Evolutionary conservation across 2,329 filamentous ascomycete genomes (phyloP), one percentile per base, ranked within the genome.

Genomic region (Diplodia sapinea): DNA sequence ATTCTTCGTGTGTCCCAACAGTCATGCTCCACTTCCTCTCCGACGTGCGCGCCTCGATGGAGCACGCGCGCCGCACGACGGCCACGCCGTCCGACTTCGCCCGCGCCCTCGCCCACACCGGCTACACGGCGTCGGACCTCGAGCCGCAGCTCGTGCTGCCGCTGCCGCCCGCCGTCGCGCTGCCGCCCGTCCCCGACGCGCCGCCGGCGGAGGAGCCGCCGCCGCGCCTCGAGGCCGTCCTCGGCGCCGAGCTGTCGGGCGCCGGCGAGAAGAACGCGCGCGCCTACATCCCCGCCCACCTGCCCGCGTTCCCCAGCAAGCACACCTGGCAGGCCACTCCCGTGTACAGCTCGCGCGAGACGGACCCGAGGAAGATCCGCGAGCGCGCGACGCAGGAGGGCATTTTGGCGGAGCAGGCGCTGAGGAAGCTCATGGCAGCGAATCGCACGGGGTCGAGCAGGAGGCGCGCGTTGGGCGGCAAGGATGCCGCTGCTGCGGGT

Each of bases 361-460:
- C 80, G 40, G 87, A 90, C 71, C 83, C 87, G 2, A 80, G 86
- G 47, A 84, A 82, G 70, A 86, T 89, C 56, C 79, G 87, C 47
- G 88, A 90, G 73, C 82, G 84, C 68, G 88, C 88, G 4, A 89
- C 87, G 3, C 84, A 89, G 72, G 88, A 91, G 74, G 88, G 88
- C 15, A 83, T 89, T 55, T 76, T 88, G 69, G 88, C 88, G 8
- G 88, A 90, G 74, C 86, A 89, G 72, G 88, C 88, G 23, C 76
- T 91, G 70, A 81, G 88, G 59, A 89, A 87, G 72, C 79, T 91
- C 31, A 82, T 83, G 70, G 79, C 79, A 1, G 81, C 80, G 38
- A 78, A 78, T 50, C 82, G 83, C 73, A 82, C 84, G 4, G 84
- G 85, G 31, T 8, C 68, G 70, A 70, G 47, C 77, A 78, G 71